Base-by-base conservation (phyloP, 192 early-diverging fungal species). In the Chytriomyces confervae region DNA sequence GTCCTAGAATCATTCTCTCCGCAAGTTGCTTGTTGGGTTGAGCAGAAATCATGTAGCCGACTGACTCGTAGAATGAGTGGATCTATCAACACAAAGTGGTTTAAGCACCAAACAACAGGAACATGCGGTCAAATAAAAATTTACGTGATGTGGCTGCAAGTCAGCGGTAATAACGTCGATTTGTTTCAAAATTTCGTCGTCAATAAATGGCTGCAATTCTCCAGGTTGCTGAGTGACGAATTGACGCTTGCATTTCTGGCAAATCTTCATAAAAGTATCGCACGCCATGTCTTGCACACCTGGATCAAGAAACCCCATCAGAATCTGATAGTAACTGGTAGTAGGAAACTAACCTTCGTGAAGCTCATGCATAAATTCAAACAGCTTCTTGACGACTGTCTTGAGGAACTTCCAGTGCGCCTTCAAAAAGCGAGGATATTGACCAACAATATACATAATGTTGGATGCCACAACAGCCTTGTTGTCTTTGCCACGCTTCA, bases 381-480 rank as follows among this genome's bases (percentile, higher is more conserved):
- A 99, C 29, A 98, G 86, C 83, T 99, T 99, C 93, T 98, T 99
- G 75, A 98, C 96, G 10, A 99, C 98, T 1, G 98, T 99, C 92
- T 99, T 99, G 83, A 99, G 90, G 89, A 99, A 99, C 86, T 97
- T 97, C 98, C 98, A 99, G 80, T 99, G 98, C 4, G 96, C 96
- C 81, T 98, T 99, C 77, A 99, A 89, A 89, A 99, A 99, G n/a
- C 98, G 93, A 64, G 98, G 98, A 81, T 99, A 99, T 86, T 99
- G 98, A 18, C 98, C 98, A n/a, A 99, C 98, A 77, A 97, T 95
- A 80, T 99, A 99, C 98, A 99, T 99, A 75, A 99, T 99, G 84
- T 99, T 98, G 46, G 96, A 95, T 0, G 98, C 98, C 20, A 98
- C 96, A 43, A 99, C 95, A 6, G 98, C 98, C 88, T 99, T 99